phyloP scores from a whole-genome alignment of 768 basidiomycete genomes.

The Kwoniella europaea region DNA sequence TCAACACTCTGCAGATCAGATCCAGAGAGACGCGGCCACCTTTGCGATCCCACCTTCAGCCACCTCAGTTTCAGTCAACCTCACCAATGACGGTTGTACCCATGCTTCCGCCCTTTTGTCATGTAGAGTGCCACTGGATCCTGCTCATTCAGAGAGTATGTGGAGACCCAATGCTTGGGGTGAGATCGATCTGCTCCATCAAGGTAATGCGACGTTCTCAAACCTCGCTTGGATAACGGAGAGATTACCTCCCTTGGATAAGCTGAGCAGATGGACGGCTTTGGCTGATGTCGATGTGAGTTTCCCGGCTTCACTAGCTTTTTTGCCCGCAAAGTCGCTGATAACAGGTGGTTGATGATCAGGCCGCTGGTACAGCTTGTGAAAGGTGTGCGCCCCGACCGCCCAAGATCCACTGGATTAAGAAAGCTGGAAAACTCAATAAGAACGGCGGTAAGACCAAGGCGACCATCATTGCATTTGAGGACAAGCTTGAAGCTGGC shows the following conservation, averaged over 20 bases:
- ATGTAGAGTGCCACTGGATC: conserved; percentile 71
- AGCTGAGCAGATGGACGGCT: conserved; percentile 72
- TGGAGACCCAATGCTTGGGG: conserved; percentile 78
- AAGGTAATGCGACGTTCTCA: conserved; percentile 74
- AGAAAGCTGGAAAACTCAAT: conserved; percentile 54
- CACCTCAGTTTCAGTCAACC: conserved; percentile 62
- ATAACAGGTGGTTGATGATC: neutral
- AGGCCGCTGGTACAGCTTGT: conserved; percentile 62
- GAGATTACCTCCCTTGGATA: conserved; percentile 75
- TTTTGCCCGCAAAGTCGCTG: neutral
- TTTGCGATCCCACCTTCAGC: conserved; percentile 69
- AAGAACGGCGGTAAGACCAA: conserved; percentile 61
- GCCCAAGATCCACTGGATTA: conserved; percentile 77
- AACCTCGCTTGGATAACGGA: conserved; percentile 85
- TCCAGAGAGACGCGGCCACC: conserved; percentile 60
- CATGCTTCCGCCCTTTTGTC: conserved; percentile 78
- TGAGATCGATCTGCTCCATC: conserved; percentile 84
- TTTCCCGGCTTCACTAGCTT: neutral
- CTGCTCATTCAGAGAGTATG: conserved; percentile 71
- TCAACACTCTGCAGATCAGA: conserved; percentile 2
- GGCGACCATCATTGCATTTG: conserved; percentile 68
- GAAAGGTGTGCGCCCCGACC: conserved; percentile 79
- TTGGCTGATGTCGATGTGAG: conserved; percentile 62
- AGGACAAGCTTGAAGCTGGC: conserved; percentile 84
- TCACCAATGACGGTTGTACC: conserved; percentile 69